Conservation (phyloP, 2,329 filamentous ascomycete genomes). For the Fonsecaea pedrosoi region DNA sequence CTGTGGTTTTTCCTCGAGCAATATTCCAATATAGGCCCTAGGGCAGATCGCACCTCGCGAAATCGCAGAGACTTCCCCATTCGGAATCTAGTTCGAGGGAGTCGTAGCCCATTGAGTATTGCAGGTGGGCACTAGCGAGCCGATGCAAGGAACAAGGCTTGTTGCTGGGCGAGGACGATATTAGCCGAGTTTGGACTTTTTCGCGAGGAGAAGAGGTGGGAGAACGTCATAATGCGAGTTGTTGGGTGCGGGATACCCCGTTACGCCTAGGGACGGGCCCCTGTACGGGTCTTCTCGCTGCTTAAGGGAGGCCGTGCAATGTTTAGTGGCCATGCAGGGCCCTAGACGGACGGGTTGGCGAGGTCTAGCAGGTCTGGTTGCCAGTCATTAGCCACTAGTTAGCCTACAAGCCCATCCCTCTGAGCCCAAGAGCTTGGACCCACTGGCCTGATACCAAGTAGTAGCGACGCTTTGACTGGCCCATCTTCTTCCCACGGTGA, state of each 20-base stretch:
- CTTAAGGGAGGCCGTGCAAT: not conserved
- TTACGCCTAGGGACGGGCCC: too few relatives aligned
- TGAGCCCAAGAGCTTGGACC: too few relatives aligned
- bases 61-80: conserved; percentile 17
- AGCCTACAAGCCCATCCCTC: too few relatives aligned
- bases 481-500: not conserved
- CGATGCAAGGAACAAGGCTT: not conserved
- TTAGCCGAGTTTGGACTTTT: not conserved
- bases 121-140: not conserved
- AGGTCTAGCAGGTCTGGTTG: too few relatives aligned
- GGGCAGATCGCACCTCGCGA: not conserved
- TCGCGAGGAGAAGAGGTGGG: not conserved
- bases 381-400: too few relatives aligned
- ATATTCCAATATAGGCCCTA: conserved; percentile 9
- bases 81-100: not conserved
- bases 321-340: not conserved
- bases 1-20: conserved; percentile 8
- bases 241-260: not conserved
- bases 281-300: not conserved
- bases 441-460: too few relatives aligned
- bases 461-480: not conserved
- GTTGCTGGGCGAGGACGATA: not conserved
- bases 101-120: not conserved
- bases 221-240: not conserved
- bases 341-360: too few relatives aligned